A percentile compares a stretch with the other conserved stretches of the same genome.
phyloP scores from a whole-genome alignment of 495 filamentous ascomycete species.

The Thermochaetoides thermophila region DNA sequence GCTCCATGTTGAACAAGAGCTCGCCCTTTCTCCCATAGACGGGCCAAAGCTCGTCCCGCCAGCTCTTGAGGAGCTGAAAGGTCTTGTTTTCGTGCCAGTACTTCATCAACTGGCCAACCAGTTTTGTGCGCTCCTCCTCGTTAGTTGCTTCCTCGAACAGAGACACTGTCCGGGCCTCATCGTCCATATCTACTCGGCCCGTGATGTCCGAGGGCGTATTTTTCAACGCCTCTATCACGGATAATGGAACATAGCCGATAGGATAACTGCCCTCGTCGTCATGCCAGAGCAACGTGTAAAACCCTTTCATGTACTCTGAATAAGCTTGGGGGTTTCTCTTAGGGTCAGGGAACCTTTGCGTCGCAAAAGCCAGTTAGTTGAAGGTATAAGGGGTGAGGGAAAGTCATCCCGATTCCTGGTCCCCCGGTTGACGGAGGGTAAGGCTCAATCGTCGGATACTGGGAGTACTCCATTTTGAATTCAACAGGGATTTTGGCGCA shows the following conservation, averaged over 20 bases:
- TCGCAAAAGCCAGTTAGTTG: too few relatives aligned
- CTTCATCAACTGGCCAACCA: slow-evolving; percentile 41
- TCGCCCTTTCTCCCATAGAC: slow-evolving; percentile 52
- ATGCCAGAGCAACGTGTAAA: slow-evolving; percentile 40
- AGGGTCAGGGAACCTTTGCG: slow-evolving; percentile 53
- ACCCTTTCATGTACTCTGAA: slow-evolving; percentile 29
- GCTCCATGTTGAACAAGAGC: slow-evolving; percentile 63
- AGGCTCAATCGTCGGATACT: too few relatives aligned
- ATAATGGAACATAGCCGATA: slow-evolving; percentile 47
- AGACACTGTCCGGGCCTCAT: slow-evolving; percentile 12
- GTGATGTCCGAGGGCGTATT: slow-evolving; percentile 32
- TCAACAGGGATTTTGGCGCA: too few relatives aligned
- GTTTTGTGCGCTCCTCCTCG: slow-evolving; percentile 41
- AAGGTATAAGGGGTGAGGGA: slow-evolving; percentile 5
- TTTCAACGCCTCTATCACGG: slow-evolving; percentile 40
- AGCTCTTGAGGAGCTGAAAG: slow-evolving; percentile 65
- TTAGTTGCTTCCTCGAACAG: slow-evolving; percentile 12
- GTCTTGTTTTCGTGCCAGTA: slow-evolving; percentile 47
- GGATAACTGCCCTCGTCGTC: slow-evolving; percentile 34
- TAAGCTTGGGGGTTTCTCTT: slow-evolving; percentile 39
- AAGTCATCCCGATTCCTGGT: neutral
- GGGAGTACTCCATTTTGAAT: too few relatives aligned
- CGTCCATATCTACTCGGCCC: slow-evolving; percentile 39
- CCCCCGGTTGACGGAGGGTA: neutral
- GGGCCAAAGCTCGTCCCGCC: slow-evolving; percentile 80